These are phyloP conservation scores for Torulaspora pretoriensis DNA, from an alignment of 1,139 yeast genomes.

Conservation along the genomic window DNA sequence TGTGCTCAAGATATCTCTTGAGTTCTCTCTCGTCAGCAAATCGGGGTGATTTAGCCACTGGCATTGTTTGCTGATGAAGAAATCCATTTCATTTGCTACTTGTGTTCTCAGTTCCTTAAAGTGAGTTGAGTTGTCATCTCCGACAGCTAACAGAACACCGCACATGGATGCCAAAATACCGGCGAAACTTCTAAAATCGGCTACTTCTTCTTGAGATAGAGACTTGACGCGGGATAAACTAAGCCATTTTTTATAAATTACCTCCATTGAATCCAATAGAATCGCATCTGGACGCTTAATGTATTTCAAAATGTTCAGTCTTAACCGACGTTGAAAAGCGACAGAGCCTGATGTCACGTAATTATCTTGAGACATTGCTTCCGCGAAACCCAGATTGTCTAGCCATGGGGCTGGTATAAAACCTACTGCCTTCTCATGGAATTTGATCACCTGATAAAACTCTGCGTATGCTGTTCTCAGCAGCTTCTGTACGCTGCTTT, in stretches of 20 bases:
- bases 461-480: conserved; percentile 22
- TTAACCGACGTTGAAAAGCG: conserved; percentile 66
- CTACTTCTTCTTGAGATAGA: conserved; percentile 31
- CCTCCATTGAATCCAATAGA: conserved; percentile 56
- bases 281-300: conserved; percentile 58
- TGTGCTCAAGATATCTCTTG: conserved; percentile 45
- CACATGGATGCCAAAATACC: conserved; percentile 59
- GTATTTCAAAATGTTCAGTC: conserved; percentile 49
- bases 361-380: conserved; percentile 51
- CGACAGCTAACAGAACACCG: conserved; percentile 47
- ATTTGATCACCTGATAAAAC: conserved; percentile 19
- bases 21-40: conserved; percentile 48
- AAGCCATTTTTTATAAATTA: conserved; percentile 56
- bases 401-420: conserved; percentile 22
- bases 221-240: conserved; percentile 29
- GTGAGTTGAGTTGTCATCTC: conserved; percentile 34
- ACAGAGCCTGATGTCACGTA: conserved; percentile 69
- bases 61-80: conserved; percentile 43
- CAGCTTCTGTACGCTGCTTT: conserved; percentile 22
- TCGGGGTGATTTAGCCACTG: conserved; percentile 48
- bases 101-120: conserved; percentile 33
- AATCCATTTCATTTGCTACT: conserved; percentile 47
- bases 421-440: conserved; percentile 20
- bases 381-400: conserved; percentile 47
- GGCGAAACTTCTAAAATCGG: conserved; percentile 54